phyloP scores from a whole-genome alignment of 2,329 filamentous ascomycete species.

The Cladophialophora yegresii region DNA sequence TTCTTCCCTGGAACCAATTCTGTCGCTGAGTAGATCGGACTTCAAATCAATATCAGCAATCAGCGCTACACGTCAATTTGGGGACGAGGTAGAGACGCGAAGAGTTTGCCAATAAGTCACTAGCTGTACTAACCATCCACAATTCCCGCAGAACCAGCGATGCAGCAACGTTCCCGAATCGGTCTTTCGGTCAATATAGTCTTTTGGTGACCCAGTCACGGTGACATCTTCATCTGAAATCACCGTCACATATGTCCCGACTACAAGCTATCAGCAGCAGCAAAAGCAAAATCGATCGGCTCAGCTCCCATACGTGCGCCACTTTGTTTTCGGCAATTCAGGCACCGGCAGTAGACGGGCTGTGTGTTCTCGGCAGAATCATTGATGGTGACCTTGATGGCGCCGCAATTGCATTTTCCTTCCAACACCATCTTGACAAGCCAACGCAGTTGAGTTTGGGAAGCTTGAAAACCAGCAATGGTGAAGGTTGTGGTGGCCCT shows the following conservation, averaged over 20 bases:
- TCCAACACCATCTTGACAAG: slow-evolving; percentile 14
- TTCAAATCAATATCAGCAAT: not conserved
- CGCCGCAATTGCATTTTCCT: slow-evolving; percentile 29
- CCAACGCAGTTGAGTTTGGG: not conserved
- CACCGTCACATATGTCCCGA: slow-evolving; percentile 18
- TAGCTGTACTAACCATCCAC: slow-evolving; percentile 22
- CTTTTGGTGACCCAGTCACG: slow-evolving; percentile 19
- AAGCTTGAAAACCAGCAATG: not conserved
- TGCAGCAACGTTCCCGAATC: slow-evolving; percentile 20
- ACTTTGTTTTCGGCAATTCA: slow-evolving; percentile 22
- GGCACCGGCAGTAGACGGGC: slow-evolving; percentile 19
- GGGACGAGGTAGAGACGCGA: not conserved
- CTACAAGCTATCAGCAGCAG: slow-evolving; percentile 3
- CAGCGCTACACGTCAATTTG: not conserved
- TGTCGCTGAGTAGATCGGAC: slow-evolving; percentile 18
- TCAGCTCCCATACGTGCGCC: slow-evolving; percentile 16
- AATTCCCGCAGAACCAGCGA: slow-evolving; percentile 24
- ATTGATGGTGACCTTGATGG: slow-evolving; percentile 23
- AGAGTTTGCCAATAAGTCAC: not conserved
- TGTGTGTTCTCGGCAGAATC: slow-evolving; percentile 10
- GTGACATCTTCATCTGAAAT: slow-evolving; percentile 20
- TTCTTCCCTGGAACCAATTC: slow-evolving; percentile 9
- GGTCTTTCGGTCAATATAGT: slow-evolving; percentile 22
- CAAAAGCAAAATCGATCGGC: not conserved
- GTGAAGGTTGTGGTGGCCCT: not conserved